Conservation (phyloP, 257 asterid species). For the Paulownia fortunei region DNA sequence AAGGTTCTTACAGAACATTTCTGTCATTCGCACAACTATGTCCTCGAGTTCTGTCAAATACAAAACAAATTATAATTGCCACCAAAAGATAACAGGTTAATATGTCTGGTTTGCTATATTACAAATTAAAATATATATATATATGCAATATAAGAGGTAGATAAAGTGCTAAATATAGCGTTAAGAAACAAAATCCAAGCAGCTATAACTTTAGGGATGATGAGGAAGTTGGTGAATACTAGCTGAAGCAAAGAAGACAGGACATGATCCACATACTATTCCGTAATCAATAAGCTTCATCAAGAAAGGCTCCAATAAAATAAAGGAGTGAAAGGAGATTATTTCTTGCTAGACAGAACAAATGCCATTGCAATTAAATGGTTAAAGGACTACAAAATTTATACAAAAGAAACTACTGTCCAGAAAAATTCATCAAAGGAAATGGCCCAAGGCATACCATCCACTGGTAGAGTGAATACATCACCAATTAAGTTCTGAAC, state of each 20-base stretch:
- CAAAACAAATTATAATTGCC: constrained; percentile 23
- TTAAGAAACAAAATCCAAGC: background rate
- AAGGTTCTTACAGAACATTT: constrained; percentile 73
- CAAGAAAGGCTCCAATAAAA: constrained; percentile 4
- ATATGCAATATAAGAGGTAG: background rate
- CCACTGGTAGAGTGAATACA: constrained; percentile 58
- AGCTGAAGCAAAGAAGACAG: background rate
- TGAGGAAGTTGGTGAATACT: background rate
- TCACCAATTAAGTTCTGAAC: constrained; percentile 67
- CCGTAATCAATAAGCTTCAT: constrained; percentile 21
- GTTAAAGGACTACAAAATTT: background rate
- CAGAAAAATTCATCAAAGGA: constrained; percentile 26
- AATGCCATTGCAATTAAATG: constrained; percentile 7
- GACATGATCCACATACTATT: constrained; percentile 15
- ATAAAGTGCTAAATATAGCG: background rate
- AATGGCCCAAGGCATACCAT: constrained; percentile 53
- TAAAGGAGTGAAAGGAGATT: background rate
- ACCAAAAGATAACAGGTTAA: constrained; percentile 20
- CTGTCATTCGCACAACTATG: constrained; percentile 72
- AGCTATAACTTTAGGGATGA: background rate
- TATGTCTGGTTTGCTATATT: constrained; percentile 12
- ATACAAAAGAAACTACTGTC: constrained; percentile 22
- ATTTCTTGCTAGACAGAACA: background rate
- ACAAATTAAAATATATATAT: background rate
- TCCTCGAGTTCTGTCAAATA: constrained; percentile 68